Percentiles rank a stretch among this genome's conserved stretches.
These are phyloP conservation scores for Fraxinus dipetala DNA, from an alignment of 305 asterid genomes.

Conservation along the genomic window DNA sequence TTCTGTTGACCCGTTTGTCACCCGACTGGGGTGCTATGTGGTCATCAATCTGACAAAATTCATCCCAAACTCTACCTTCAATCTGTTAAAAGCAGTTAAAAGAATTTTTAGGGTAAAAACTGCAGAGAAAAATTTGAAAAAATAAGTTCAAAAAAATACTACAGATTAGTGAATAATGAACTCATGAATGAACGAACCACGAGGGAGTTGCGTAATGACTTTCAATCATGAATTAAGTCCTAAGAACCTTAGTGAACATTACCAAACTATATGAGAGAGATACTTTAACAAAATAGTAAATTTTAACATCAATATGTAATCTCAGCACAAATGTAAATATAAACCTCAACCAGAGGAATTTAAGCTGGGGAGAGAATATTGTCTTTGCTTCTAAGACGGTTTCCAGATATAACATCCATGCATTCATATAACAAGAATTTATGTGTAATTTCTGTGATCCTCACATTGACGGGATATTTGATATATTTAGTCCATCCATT, in stretches of 20 bases:
- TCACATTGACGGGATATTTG: neutral
- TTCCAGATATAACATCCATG: neutral
- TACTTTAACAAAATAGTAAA: neutral
- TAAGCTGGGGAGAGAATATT: neutral
- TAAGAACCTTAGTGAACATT: neutral
- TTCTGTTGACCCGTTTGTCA: constrained; percentile 30
- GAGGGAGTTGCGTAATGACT: neutral
- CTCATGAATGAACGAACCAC: neutral
- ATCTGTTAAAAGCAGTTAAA: constrained; percentile 55
- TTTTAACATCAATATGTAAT: neutral
- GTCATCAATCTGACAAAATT: constrained; percentile 50
- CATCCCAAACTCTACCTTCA: constrained; percentile 61
- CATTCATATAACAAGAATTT: neutral
- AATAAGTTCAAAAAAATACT: constrained; percentile 22
- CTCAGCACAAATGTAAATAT: neutral
- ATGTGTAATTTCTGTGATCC: neutral
- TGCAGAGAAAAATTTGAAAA: constrained; percentile 36
- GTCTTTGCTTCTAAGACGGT: neutral
- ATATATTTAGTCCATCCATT: neutral
- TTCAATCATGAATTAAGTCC: neutral
- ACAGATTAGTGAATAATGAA: constrained; percentile 10
- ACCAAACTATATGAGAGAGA: neutral
- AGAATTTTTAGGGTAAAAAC: constrained; percentile 41
- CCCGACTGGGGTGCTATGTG: constrained; percentile 57
- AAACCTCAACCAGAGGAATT: neutral